Percentiles rank a stretch among this genome's conserved stretches.
Evolutionary conservation across 106 monocot species (phyloP).

Genomic region (Dendrobium catenatum): DNA sequence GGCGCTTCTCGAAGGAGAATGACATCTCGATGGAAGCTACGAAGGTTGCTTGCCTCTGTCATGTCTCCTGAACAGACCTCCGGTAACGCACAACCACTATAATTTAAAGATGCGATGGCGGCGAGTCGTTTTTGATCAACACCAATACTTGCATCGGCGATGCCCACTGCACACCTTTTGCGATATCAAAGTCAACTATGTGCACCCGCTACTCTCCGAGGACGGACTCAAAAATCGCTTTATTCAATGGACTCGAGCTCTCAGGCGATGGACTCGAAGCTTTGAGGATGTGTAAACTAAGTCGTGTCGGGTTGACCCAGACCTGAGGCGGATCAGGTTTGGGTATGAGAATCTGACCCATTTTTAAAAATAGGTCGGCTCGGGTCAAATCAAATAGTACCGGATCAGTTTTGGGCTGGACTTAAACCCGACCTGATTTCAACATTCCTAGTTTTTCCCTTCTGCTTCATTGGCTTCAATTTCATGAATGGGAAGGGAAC

Average conservation of each 20-base stretch:
- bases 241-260: constrained; percentile 11
- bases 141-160: constrained; percentile 42
- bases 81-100: constrained; percentile 18
- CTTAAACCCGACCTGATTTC: no score
- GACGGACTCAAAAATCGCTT: constrained; percentile 51
- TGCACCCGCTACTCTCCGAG: constrained; percentile 28
- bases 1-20: constrained; percentile 48
- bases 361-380: no score
- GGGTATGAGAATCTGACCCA: no score
- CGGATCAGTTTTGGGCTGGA: no score
- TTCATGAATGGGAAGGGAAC: no score
- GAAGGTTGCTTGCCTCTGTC: constrained; percentile 36
- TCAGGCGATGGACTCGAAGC: no score
- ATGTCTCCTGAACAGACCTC: constrained; percentile 18
- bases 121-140: neutral
- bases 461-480: no score
- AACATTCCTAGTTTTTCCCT: no score
- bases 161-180: constrained; percentile 51
- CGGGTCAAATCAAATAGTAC: no score
- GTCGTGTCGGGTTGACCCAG: no score
- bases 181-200: constrained; percentile 46
- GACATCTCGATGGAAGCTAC: constrained; percentile 44
- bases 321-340: no score
- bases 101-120: constrained; percentile 14
- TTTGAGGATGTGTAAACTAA: no score